phyloP scores from a whole-genome alignment of 306 rosid species.

The Begonia loranthoides region DNA sequence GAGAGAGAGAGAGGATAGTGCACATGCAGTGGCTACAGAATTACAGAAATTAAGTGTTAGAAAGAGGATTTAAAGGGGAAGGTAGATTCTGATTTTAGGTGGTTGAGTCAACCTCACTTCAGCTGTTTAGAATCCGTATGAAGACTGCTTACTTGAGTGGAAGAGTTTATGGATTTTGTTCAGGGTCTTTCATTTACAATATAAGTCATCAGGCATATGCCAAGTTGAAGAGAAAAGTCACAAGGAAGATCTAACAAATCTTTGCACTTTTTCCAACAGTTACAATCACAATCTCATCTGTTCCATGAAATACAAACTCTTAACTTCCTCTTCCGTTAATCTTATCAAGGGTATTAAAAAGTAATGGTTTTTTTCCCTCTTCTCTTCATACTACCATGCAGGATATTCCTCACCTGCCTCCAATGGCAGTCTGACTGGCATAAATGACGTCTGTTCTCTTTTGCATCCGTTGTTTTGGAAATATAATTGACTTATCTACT shows the following conservation, averaged over 20 bases:
- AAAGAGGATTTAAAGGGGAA: slow-evolving; percentile 47
- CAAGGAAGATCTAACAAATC: slow-evolving; percentile 70
- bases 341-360: slow-evolving; percentile 30
- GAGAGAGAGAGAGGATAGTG: slow-evolving; percentile 9
- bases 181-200: slow-evolving; percentile 30
- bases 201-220: slow-evolving; percentile 40
- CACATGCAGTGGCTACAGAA: slow-evolving; percentile 25
- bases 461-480: slow-evolving; percentile 31
- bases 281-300: slow-evolving; percentile 39
- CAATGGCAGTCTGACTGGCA: slow-evolving; percentile 19
- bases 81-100: slow-evolving; percentile 19
- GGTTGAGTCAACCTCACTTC: slow-evolving; percentile 52
- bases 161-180: slow-evolving; percentile 46
- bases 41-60: slow-evolving; percentile 19
- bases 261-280: slow-evolving; percentile 65
- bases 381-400: slow-evolving; percentile 10
- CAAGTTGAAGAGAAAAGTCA: slow-evolving; percentile 60
- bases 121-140: slow-evolving; percentile 48
- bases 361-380: background rate
- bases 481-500: slow-evolving; percentile 39
- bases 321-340: slow-evolving; percentile 10
- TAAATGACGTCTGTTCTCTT: slow-evolving; percentile 23
- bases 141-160: slow-evolving; percentile 56
- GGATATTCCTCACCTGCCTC: slow-evolving; percentile 16
- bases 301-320: slow-evolving; percentile 27